Evolutionary conservation across 2,329 filamentous ascomycete species (phyloP).

Genomic region (Calycina marina): DNA sequence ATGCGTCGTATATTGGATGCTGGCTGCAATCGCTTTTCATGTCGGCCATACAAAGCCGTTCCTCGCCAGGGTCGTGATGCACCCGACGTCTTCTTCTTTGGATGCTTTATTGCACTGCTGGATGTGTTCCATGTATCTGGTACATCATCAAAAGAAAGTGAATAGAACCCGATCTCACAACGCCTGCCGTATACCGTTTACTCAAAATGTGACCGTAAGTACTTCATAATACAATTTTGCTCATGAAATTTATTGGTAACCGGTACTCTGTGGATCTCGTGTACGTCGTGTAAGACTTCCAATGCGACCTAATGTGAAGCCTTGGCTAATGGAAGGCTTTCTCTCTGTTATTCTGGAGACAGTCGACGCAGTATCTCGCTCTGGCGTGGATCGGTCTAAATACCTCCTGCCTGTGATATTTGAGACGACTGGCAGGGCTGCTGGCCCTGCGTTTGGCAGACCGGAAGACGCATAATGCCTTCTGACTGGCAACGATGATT

Average conservation of each 20-base stretch:
- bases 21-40: no score
- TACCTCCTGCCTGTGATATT: slow-evolving; percentile 13
- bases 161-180: background rate
- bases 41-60: no score
- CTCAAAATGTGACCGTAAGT: no score
- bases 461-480: slow-evolving; percentile 35
- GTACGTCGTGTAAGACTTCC: slow-evolving; percentile 13
- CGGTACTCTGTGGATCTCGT: slow-evolving; percentile 11
- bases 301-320: slow-evolving; percentile 12
- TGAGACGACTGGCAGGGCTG: slow-evolving; percentile 10
- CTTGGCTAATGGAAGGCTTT: slow-evolving; percentile 15
- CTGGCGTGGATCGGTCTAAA: slow-evolving; percentile 17
- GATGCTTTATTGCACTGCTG: no score
- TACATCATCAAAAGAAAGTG: no score
- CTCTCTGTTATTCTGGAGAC: slow-evolving; percentile 13
- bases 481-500: slow-evolving; percentile 36
- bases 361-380: slow-evolving; percentile 19
- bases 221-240: no score
- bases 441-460: slow-evolving; percentile 19
- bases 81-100: no score
- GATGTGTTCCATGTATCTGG: no score
- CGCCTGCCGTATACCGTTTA: background rate
- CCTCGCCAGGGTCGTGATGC: no score
- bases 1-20: no score
- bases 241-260: slow-evolving; percentile 10